These are phyloP conservation scores for Aspergillus bombycis DNA, from an alignment of 2,329 filamentous ascomycete genomes.

Conservation along the genomic window DNA sequence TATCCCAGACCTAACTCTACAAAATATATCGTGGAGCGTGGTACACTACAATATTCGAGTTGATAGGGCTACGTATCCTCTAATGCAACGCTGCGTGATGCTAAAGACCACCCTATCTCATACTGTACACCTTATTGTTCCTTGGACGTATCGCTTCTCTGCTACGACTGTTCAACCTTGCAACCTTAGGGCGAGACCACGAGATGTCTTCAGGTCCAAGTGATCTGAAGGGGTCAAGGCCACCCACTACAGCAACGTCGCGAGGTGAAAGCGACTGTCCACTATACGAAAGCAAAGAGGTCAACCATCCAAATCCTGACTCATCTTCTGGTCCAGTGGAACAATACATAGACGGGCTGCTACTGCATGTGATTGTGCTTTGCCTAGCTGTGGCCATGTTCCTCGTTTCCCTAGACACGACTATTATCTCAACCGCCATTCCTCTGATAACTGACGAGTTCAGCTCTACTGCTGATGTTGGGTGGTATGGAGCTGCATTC, in stretches of 20 bases:
- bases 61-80: too few relatives aligned
- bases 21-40: too few relatives aligned
- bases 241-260: background rate
- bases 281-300: background rate
- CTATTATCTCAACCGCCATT: slow-evolving; percentile 29
- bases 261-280: background rate
- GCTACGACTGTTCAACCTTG: background rate
- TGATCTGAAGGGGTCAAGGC: background rate
- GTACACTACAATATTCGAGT: too few relatives aligned
- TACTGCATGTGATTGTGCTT: background rate
- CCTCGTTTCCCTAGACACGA: slow-evolving; percentile 5
- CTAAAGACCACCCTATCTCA: too few relatives aligned
- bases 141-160: too few relatives aligned
- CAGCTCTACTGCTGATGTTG: slow-evolving; percentile 38
- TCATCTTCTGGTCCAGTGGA: background rate
- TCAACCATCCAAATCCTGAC: background rate
- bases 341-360: background rate
- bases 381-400: background rate
- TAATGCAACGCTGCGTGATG: too few relatives aligned
- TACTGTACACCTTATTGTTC: too few relatives aligned
- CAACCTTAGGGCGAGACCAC: background rate
- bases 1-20: too few relatives aligned
- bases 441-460: slow-evolving; percentile 43
- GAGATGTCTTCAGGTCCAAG: background rate
- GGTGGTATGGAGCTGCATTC: slow-evolving; percentile 40